Evolutionary conservation across 2,329 filamentous ascomycete genomes (phyloP), one percentile per base, ranked within the genome.

Genomic region (Epichloe bromicola): DNA sequence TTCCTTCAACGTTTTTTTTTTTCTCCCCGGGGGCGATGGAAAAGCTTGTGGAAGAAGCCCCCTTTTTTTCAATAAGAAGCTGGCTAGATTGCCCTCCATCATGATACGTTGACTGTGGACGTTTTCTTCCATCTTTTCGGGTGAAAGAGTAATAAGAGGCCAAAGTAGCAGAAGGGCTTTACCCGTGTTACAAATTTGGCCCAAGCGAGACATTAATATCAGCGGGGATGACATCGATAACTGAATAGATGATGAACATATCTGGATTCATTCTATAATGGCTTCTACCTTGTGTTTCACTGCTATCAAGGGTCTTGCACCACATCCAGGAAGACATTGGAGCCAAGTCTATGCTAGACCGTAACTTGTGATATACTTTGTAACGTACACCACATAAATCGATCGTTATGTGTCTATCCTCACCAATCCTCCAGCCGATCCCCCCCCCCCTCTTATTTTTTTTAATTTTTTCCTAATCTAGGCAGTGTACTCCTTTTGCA

Each of bases 401-500:
- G 8, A 30, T 30, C 30, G 30, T 30, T 30, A 30, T 11, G 30
- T 30, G 30, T 11, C 30, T 11, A 3, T 30, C 30, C 30, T 30
- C 30, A 30, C 26, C 30, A 30, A 30, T 30, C 30, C 30, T 4
- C 10, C 30, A 30, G 30, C 30, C 30, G 30, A 30, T 26, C 26
- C 2, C 7, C 26, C 26, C 26, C 3, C 8, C 1, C 3, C 8
- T 5, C 23, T 10, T 11, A 10, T 30, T 30, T 4, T 4, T 10
- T 19, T 19, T 19, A n/a, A n/a, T 19, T 19, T 19, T 19, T 19
- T 2, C 19, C 15, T 14, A 19, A 34, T n/a, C 49, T 63, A 72
- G 50, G 58, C 53, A 15, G 76, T 80, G 62, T 81, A 82, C 57
- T 82, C 71, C 68, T 82, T 82, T 65, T 82, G 78, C 54, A 82